Base-by-base conservation (phyloP, 73 alveolate species). In the Paramecium pentaurelia region DNA sequence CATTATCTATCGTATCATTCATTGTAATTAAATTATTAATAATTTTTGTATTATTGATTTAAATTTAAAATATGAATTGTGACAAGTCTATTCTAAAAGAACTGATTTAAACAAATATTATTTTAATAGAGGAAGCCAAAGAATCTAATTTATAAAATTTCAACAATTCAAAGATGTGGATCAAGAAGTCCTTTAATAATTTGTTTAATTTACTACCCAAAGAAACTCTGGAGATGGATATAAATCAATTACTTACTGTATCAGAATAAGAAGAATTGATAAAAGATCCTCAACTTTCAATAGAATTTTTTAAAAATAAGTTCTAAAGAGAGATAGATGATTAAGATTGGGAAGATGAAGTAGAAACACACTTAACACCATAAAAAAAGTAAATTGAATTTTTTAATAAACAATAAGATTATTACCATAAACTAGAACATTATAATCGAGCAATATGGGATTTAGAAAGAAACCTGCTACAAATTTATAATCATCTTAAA, bases 311-410 rank as follows among this genome's bases (percentile, higher is more conserved):
- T 73, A 36, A 73, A 73, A 38, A 34, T 8, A 73, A 73, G 27
- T 73, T 73, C 36, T 12, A 73, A 38, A 37, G 87, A 38, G 68
- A 73, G 5, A 73, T 73, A 14, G 54, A 36, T 37, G 87, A 34
- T 20, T 8, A 73, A 73, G 87, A 73, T 37, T 73, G 87, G 87
- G 87, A 73, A 40, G 87, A 73, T 73, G 87, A 73, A 73, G 60
- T 22, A 20, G 60, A 73, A 40, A 37, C 34, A 40, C 87, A 34
- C n/a, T 30, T 37, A 11, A 73, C 87, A 18, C 87, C 87, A 9
- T 51, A 54, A 37, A 73, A 73, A 38, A 73, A 73, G 84, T 64
- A 54, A 54, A 54, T 54, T 54, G 34, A 64, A 32, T 64, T 25
- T 64, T 64, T 64, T 51, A 22, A 64, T 64, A 32, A 32, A 32